Base-by-base conservation (phyloP, 2,329 filamentous ascomycete species). In the Penicillium sp. region DNA sequence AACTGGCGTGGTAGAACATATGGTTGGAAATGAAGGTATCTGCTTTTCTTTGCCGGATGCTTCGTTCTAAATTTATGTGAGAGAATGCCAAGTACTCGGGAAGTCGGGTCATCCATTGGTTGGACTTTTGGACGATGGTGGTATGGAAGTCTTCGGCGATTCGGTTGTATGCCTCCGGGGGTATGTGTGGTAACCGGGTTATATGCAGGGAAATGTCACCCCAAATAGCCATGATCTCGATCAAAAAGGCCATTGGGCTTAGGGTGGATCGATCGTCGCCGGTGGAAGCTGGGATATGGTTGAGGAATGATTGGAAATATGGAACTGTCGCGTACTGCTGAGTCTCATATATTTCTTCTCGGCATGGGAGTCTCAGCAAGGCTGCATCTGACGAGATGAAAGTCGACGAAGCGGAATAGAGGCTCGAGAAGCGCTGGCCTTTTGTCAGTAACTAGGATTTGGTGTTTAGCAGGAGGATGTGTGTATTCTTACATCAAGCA, bases 221-320 rank as follows among this genome's bases (percentile, higher is more conserved):
- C 86, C 86, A 90, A 8, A 89, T 80, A 19, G 86, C 81, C 17
- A 84, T 79, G 47, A 89, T 82, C 54, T 88, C 79, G 52, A 87
- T 81, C 29, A 89, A 72, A 65, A 86, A 84, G 1, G 83, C 84
- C 77, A 88, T 84, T 8, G 82, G 75, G 25, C 82, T 81, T 29
- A 80, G 64, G 2, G 65, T 57, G 47, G 74, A 69, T 58, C 76
- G 75, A 50, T 80, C 67, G 48, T 77, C 64, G 50, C 76, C 73
- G 4, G 71, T 62, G 6, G 66, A 66, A 27, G 71, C 63, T 27
- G 73, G 69, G 35, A 74, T 71, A n/a, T 72, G 67, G 41, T 82
- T 78, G 21, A 81, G 72, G 42, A 79, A 75, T 13, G 81, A 80
- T 67, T 87, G 81, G 67, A 89, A 90, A 56, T 82, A 81, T 0